A percentile compares a stretch with the other conserved stretches of the same genome.
These are phyloP conservation scores for Apiosordaria backusii DNA, from an alignment of 495 filamentous ascomycete genomes.

Conservation along the genomic window DNA sequence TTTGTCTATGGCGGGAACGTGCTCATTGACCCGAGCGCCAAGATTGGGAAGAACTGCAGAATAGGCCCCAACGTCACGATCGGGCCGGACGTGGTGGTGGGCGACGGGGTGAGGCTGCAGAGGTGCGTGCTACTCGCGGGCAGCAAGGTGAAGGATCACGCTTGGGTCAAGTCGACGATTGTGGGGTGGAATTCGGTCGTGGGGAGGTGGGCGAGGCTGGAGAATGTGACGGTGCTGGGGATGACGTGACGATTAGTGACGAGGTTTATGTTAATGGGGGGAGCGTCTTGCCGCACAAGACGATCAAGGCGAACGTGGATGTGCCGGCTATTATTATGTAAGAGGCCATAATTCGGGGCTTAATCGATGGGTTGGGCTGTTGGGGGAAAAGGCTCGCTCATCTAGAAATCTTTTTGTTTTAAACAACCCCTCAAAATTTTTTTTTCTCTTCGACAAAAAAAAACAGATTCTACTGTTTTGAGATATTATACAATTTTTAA, in stretches of 20 bases:
- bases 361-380: background rate
- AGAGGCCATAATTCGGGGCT: background rate
- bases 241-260: slow-evolving; percentile 98
- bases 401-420: too few species aligned
- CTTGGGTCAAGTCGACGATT: slow-evolving; percentile 98
- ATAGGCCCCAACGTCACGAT: slow-evolving; percentile 98
- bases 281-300: slow-evolving; percentile 95
- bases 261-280: slow-evolving; percentile 99
- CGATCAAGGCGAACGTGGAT: slow-evolving; percentile 98
- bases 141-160: slow-evolving; percentile 96
- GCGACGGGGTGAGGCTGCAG: slow-evolving; percentile 92
- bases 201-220: slow-evolving; percentile 90
- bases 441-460: background rate
- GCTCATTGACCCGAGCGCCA: slow-evolving; percentile 89
- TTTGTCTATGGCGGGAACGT: slow-evolving; percentile 96
- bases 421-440: background rate
- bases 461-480: background rate
- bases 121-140: slow-evolving; percentile 86
- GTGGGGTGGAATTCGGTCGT: slow-evolving; percentile 98
- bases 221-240: slow-evolving; percentile 95
- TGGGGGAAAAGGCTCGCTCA: too few species aligned
- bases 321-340: slow-evolving; percentile 88
- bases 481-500: background rate
- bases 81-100: slow-evolving; percentile 89
- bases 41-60: slow-evolving; percentile 97